phyloP scores from a whole-genome alignment of 1,139 yeast genomes.

The Kluyveromyces marxianus region DNA sequence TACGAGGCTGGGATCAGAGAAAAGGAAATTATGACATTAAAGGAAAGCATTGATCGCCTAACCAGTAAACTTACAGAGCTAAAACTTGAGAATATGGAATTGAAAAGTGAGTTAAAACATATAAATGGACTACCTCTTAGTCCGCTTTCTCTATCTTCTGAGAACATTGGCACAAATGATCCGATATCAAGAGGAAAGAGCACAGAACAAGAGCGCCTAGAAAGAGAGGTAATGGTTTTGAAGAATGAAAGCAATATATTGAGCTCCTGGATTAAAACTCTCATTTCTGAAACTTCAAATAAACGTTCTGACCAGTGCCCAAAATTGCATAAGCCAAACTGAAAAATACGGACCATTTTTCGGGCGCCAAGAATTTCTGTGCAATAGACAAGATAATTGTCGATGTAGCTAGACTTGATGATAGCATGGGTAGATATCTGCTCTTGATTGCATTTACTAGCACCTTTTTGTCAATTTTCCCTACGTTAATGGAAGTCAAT shows the following conservation, averaged over 20 bases:
- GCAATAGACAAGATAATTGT: constrained; percentile 53
- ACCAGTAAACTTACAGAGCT: background rate
- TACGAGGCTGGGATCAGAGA: background rate
- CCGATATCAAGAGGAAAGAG: background rate
- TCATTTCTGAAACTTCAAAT: constrained; percentile 38
- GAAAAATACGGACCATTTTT: constrained; percentile 82
- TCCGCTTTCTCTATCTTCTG: background rate
- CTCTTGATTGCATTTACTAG: constrained; percentile 39
- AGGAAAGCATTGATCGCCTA: background rate
- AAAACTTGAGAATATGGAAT: background rate
- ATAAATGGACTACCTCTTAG: background rate
- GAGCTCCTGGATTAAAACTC: background rate
- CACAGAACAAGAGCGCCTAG: background rate
- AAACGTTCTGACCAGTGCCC: constrained; percentile 72
- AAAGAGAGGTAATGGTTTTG: constrained; percentile 1
- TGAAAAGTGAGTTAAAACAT: background rate
- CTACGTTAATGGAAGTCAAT: constrained; percentile 40
- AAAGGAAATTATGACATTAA: background rate
- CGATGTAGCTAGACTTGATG: constrained; percentile 53
- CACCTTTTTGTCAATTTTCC: constrained; percentile 21
- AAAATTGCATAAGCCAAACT: constrained; percentile 63
- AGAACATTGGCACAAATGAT: background rate
- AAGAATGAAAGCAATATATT: constrained; percentile 1
- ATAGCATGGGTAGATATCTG: constrained; percentile 40
- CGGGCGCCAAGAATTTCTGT: constrained; percentile 65